Conservation (phyloP, 768 basidiomycete species). For the Lactarius evosmus region DNA sequence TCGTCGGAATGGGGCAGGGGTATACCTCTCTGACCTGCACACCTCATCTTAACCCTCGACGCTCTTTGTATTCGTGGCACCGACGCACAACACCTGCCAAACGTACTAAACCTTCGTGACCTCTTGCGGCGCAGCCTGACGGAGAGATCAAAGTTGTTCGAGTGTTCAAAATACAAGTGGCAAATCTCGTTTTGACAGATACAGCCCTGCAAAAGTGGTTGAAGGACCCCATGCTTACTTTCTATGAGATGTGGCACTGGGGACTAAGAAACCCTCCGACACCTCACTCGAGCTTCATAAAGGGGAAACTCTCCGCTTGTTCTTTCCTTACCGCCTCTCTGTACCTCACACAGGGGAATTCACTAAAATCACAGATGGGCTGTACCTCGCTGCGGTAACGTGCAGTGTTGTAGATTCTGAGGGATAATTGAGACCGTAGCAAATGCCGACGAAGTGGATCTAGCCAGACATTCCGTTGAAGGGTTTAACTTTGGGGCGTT, state of each 20-base stretch:
- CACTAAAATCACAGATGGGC: not conserved
- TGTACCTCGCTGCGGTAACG: not conserved
- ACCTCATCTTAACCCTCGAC: too few relatives aligned
- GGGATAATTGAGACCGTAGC: too few relatives aligned
- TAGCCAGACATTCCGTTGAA: not conserved
- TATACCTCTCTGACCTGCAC: too few relatives aligned
- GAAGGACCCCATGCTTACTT: not conserved
- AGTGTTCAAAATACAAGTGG: not conserved
- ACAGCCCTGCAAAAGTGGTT: not conserved
- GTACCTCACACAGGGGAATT: not conserved
- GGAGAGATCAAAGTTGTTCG: too few relatives aligned
- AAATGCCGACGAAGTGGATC: not conserved
- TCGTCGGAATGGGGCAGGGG: not conserved
- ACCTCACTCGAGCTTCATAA: not conserved
- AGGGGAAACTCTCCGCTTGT: too few relatives aligned
- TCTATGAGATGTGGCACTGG: not conserved
- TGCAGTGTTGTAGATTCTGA: too few relatives aligned
- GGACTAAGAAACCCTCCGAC: not conserved
- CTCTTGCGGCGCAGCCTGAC: too few relatives aligned
- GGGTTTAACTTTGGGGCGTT: not conserved
- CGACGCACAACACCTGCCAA: not conserved
- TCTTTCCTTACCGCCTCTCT: too few relatives aligned
- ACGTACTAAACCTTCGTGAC: not conserved
- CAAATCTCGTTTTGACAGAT: not conserved
- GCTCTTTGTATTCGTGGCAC: too few relatives aligned